Percentiles rank a stretch among this genome's conserved stretches.
Evolutionary conservation across 1,284 basidiomycete species (phyloP).

Genomic region (Apiotrichum gamsii): DNA sequence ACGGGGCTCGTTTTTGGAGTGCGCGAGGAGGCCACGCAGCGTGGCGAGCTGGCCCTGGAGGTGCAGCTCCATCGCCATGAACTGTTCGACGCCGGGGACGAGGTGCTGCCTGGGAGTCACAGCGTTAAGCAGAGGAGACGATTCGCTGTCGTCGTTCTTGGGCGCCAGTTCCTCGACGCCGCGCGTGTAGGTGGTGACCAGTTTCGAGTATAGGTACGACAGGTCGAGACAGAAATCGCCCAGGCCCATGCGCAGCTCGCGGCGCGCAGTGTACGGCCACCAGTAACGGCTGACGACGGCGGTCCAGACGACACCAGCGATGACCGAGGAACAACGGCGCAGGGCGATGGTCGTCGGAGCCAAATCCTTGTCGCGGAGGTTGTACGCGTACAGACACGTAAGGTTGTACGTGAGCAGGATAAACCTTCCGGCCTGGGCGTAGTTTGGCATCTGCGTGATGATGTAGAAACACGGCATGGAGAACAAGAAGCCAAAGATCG

Average conservation of each 20-base stretch:
- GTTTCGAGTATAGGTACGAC: constrained; percentile 47
- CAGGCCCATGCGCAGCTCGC: constrained; percentile 74
- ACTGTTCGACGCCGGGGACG: constrained; percentile 57
- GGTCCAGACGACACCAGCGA: constrained; percentile 81
- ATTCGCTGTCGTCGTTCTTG: background rate
- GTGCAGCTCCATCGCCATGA: constrained; percentile 93
- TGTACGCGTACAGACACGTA: constrained; percentile 86
- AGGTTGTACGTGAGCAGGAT: constrained; percentile 75
- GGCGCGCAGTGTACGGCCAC: constrained; percentile 90
- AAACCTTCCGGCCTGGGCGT: constrained; percentile 74
- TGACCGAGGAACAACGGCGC: constrained; percentile 74
- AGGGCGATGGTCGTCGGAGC: constrained; percentile 67
- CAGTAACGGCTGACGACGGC: constrained; percentile 78
- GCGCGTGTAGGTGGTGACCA: constrained; percentile 38
- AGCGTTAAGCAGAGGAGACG: constrained; percentile 9
- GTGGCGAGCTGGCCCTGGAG: constrained; percentile 83
- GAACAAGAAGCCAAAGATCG: constrained; percentile 80
- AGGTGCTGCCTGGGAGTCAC: constrained; percentile 26
- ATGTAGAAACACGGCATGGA: constrained; percentile 91
- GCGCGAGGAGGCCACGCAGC: constrained; percentile 70
- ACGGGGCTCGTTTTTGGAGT: constrained; percentile 87
- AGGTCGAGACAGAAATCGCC: constrained; percentile 60
- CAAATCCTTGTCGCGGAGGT: constrained; percentile 63
- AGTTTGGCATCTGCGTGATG: constrained; percentile 67
- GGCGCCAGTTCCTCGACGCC: constrained; percentile 18